Base-by-base conservation (phyloP, 179 eudicot genomes). In the Corrigiola litoralis region DNA sequence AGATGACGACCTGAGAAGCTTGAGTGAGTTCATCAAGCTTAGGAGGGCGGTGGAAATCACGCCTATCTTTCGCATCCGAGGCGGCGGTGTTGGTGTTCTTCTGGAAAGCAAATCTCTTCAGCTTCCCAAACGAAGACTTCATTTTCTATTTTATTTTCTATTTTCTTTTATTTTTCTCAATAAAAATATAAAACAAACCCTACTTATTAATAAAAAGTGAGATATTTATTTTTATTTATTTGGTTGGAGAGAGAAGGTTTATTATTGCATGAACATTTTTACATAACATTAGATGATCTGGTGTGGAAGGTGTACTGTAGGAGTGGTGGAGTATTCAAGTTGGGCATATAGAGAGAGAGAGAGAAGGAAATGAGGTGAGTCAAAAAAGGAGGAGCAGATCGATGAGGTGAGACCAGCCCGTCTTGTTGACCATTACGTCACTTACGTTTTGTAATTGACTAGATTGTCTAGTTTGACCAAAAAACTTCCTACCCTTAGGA, bases 91-190 rank as follows among this genome's bases (percentile, higher is more conserved):
- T 53, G 17, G n/a, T n/a, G 64, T 44, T 60, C 68, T 77, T 84
- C 32, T 75, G 78, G 64, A 85, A 80, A 18, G 88, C 85, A 36
- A 87, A 75, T 76, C 72, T 80, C 70, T 77, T 73, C 68, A 90
- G 55, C 77, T 76, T 90, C 53, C 80, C 92, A 14, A 90, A 60
- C 13, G 92, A 76, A 29, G 96, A 85, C 79, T 84, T 85, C 97
- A 87, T 90, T 63, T 66, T 58, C 7, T 16, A 52, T 31, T 20
- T 12, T 40, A 17, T 14, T 13, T 46, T 37, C 47, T 20, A 2
- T 13, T n/a, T n/a, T n/a, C n/a, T n/a, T n/a, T n/a, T n/a, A n/a
- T n/a, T n/a, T n/a, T n/a, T n/a, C n/a, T n/a, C 32, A 41, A 58
- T 14, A 42, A 41, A 60, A 60, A 23, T 12, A 16, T 21, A 47